phyloP scores from a whole-genome alignment of 2,329 filamentous ascomycete genomes.

The Botryosphaeria dothidea region DNA sequence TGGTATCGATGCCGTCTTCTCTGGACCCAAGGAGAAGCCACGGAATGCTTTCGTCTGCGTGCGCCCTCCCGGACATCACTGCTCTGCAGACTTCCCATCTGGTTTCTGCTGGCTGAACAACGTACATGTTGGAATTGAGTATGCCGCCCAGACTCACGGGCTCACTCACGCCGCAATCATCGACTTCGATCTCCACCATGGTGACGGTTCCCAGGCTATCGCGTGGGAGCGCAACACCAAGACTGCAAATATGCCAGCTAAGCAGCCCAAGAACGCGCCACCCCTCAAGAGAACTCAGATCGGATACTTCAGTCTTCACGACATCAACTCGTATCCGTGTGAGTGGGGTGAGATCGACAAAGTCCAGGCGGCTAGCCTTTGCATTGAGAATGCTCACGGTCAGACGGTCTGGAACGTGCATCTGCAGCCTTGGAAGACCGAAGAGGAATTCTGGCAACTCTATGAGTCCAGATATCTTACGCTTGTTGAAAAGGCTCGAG shows the following conservation, averaged over 20 bases:
- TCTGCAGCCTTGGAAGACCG: slow-evolving; percentile 79
- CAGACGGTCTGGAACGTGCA: slow-evolving; percentile 98
- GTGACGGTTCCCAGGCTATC: slow-evolving; percentile 83
- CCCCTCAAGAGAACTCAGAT: slow-evolving; percentile 82
- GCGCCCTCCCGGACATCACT: slow-evolving; percentile 92
- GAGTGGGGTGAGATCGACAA: slow-evolving; percentile 93
- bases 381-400: slow-evolving; percentile 89
- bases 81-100: slow-evolving; percentile 83
- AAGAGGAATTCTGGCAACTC: slow-evolving; percentile 83
- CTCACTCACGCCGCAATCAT: slow-evolving; percentile 84
- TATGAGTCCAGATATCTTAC: slow-evolving; percentile 78
- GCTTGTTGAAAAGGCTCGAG: slow-evolving; percentile 77
- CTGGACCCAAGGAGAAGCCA: slow-evolving; percentile 52
- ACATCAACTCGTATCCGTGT: slow-evolving; percentile 98
- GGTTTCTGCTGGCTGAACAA: slow-evolving; percentile 99
- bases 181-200: slow-evolving; percentile 45
- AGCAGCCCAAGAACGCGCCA: slow-evolving; percentile 68
- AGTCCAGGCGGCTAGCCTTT: slow-evolving; percentile 89
- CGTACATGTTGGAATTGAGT: slow-evolving; percentile 93
- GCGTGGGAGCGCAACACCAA: slow-evolving; percentile 86
- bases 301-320: slow-evolving; percentile 94
- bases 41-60: slow-evolving; percentile 88
- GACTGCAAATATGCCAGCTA: slow-evolving; percentile 56
- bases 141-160: slow-evolving; percentile 79
- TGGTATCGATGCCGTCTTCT: slow-evolving; percentile 83